phyloP scores from a whole-genome alignment of 441 rosid genomes.

The Jatropha multifida region DNA sequence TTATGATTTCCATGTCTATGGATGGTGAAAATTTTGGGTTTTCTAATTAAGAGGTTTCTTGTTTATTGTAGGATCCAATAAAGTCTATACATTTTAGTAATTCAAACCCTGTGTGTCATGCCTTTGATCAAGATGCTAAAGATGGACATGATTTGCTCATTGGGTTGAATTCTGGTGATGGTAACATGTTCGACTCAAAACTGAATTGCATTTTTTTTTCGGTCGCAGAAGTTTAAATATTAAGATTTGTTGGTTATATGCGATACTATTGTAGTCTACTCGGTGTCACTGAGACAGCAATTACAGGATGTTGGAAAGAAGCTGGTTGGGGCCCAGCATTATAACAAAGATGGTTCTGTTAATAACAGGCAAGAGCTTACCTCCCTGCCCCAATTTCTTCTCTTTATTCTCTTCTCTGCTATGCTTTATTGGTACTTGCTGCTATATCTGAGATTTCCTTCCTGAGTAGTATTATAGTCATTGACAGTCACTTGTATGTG shows the following conservation, averaged over 20 bases:
- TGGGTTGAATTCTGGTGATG: constrained; percentile 94
- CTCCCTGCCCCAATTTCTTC: background rate
- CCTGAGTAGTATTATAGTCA: background rate
- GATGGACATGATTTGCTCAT: constrained; percentile 97
- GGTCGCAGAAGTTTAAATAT: constrained; percentile 5
- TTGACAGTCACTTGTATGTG: background rate
- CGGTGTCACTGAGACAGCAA: constrained; percentile 95
- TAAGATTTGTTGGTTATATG: constrained; percentile 30
- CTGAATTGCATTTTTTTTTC: constrained; percentile 19
- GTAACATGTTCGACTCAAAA: constrained; percentile 43
- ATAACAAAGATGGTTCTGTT: constrained; percentile 93
- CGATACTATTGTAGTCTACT: constrained; percentile 66
- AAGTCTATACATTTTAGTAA: constrained; percentile 92
- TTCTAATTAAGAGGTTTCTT: constrained; percentile 23
- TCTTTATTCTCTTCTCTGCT: background rate
- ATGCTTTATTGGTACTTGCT: constrained; percentile 1
- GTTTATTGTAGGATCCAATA: constrained; percentile 78
- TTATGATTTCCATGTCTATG: constrained; percentile 20
- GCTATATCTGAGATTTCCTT: constrained; percentile 3
- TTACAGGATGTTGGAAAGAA: constrained; percentile 92
- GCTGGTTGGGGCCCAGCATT: constrained; percentile 85
- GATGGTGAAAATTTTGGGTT: constrained; percentile 14
- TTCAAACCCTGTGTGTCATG: constrained; percentile 89
- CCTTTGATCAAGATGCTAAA: constrained; percentile 90
- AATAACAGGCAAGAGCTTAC: constrained; percentile 71